These are phyloP conservation scores for Zymoseptoria crescenta DNA, from an alignment of 2,329 filamentous ascomycete genomes.

Conservation along the genomic window DNA sequence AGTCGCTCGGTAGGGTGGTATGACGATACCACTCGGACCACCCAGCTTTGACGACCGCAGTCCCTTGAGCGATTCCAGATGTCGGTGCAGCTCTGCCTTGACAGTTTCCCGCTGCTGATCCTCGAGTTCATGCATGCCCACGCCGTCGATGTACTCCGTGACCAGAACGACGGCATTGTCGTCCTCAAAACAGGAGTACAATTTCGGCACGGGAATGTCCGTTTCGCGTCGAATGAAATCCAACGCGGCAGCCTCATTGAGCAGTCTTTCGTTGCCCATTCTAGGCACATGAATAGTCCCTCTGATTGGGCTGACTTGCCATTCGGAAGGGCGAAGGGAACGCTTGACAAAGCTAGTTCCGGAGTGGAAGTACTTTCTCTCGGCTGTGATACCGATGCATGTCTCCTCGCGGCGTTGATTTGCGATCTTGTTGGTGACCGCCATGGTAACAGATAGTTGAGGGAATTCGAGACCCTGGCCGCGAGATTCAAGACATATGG, in stretches of 20 bases:
- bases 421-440: background rate
- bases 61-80: background rate
- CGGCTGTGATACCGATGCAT: background rate
- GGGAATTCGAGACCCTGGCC: too few relatives aligned
- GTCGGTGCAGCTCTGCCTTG: background rate
- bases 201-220: background rate
- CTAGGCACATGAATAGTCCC: background rate
- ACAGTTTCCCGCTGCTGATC: background rate
- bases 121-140: background rate
- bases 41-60: conserved; percentile 6
- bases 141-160: background rate
- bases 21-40: conserved; percentile 11
- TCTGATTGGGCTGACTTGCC: background rate
- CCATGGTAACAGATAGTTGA: background rate
- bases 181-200: conserved; percentile 1
- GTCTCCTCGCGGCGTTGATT: background rate
- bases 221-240: background rate
- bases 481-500: too few relatives aligned
- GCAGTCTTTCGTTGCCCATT: background rate
- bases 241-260: background rate
- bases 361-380: background rate
- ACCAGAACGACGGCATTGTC: background rate
- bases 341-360: background rate
- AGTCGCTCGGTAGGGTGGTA: conserved; percentile 10
- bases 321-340: background rate